These are phyloP conservation scores for Setaria italica DNA, from an alignment of 202 grass and related monocot species.

Conservation along the genomic window DNA sequence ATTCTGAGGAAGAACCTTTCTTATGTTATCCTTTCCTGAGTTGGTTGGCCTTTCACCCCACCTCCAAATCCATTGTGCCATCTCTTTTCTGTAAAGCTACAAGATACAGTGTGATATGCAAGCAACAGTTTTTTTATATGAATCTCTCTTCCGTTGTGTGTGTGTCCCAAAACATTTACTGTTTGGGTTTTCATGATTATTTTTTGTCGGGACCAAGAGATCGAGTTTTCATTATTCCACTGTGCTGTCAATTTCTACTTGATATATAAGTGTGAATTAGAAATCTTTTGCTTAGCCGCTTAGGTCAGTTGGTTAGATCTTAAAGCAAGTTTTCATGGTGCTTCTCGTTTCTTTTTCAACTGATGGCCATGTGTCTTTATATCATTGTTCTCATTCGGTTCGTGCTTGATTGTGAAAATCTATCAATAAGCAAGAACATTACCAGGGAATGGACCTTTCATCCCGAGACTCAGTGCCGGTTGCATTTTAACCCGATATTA, in stretches of 20 bases:
- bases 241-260: not conserved
- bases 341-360: constrained; percentile 15
- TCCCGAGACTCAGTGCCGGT: too few species aligned
- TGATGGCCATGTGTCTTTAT: constrained; percentile 13
- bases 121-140: constrained; percentile 38
- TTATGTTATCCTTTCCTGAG: constrained; percentile 14
- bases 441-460: too few species aligned
- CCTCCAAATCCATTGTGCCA: constrained; percentile 25
- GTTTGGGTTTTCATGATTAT: not conserved
- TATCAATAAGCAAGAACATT: not conserved
- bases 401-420: not conserved
- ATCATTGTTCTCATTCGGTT: constrained; percentile 14
- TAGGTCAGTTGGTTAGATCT: constrained; percentile 40
- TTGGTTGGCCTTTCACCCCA: constrained; percentile 29
- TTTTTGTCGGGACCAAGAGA: not conserved
- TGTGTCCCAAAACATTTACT: not conserved
- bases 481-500: too few species aligned
- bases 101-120: constrained; percentile 47
- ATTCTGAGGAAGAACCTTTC: constrained; percentile 14
- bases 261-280: constrained; percentile 8
- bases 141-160: not conserved
- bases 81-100: constrained; percentile 50
- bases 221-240: not conserved
- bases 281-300: constrained; percentile 28
- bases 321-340: constrained; percentile 16